Evolutionary conservation across 345 rosid species (phyloP).

Genomic region (Citrus mangshanensis): DNA sequence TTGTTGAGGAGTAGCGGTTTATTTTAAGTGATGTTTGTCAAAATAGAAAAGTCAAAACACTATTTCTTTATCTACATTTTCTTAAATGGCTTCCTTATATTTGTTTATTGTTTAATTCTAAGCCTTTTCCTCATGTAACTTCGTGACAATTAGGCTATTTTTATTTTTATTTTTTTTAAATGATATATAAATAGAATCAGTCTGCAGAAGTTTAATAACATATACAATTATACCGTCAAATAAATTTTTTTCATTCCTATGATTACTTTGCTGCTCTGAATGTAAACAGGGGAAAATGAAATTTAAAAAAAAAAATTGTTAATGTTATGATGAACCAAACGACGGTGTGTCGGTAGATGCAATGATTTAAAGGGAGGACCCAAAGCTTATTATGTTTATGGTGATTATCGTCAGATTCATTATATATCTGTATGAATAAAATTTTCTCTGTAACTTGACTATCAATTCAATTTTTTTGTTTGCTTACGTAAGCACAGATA

Average conservation of each 20-base stretch:
- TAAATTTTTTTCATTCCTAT: background rate
- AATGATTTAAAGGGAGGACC: background rate
- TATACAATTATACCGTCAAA: background rate
- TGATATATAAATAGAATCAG: background rate
- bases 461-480: background rate
- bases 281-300: background rate
- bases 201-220: background rate
- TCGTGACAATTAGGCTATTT: background rate
- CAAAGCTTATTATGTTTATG: background rate
- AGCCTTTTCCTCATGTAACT: background rate
- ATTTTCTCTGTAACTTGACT: background rate
- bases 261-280: background rate
- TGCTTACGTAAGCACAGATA: background rate
- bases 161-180: too few relatives aligned
- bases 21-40: background rate
- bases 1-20: background rate
- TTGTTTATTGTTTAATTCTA: background rate
- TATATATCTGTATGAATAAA: background rate
- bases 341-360: background rate
- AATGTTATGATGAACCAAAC: background rate
- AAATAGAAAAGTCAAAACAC: background rate
- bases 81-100: background rate
- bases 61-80: background rate
- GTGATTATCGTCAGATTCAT: background rate
- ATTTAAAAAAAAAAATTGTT: background rate